Conservation (phyloP, 306 rosid genomes). For the Vigna angularis region DNA sequence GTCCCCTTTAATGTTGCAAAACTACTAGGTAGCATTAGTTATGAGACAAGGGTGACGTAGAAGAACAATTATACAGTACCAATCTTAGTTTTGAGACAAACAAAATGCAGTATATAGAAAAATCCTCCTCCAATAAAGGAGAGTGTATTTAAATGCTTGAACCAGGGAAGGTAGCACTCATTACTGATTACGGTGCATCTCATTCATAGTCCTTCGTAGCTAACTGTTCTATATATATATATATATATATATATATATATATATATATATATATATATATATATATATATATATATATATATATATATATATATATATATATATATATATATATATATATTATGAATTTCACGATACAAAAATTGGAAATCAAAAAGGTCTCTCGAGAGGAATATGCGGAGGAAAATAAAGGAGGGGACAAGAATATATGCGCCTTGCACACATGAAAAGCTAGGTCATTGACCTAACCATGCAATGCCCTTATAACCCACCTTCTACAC, state of each 20-base stretch:
- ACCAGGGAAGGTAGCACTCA: slow-evolving; percentile 38
- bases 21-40: slow-evolving; percentile 27
- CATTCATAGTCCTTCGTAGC: slow-evolving; percentile 1
- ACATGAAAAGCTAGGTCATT: slow-evolving; percentile 43
- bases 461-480: slow-evolving; percentile 51
- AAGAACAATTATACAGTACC: slow-evolving; percentile 44
- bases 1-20: slow-evolving; percentile 39
- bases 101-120: slow-evolving; percentile 28
- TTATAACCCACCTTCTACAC: slow-evolving; percentile 25
- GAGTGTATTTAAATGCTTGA: slow-evolving; percentile 32
- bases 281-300: neutral
- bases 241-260: too few relatives aligned
- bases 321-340: neutral
- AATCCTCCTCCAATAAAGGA: slow-evolving; percentile 41
- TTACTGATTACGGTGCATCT: slow-evolving; percentile 40
- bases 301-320: too few relatives aligned
- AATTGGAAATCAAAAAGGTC: neutral
- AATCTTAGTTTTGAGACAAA: slow-evolving; percentile 33
- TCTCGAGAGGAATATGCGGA: slow-evolving; percentile 33
- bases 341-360: neutral
- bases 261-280: neutral
- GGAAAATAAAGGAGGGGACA: slow-evolving; percentile 42
- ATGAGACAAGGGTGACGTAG: slow-evolving; percentile 40
- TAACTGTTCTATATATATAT: neutral
- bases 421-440: slow-evolving; percentile 60